These are phyloP conservation scores for Poronia punctata DNA, from an alignment of 495 filamentous ascomycete species.

Conservation along the genomic window DNA sequence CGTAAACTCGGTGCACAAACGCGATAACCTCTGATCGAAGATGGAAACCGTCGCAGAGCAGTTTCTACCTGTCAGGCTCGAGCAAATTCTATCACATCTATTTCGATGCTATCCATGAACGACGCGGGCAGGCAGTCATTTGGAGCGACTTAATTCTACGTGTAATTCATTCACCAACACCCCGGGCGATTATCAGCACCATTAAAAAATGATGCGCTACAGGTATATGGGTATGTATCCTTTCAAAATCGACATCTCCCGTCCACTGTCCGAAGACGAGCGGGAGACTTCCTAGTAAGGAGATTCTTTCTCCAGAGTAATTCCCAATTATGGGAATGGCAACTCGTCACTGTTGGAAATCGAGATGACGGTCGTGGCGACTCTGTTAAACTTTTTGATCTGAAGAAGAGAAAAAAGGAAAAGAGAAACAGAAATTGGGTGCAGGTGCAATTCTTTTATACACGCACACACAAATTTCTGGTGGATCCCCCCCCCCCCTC, in stretches of 20 bases:
- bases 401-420: conserved; percentile 33
- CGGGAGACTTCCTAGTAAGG: conserved; percentile 49
- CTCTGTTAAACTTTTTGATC: conserved; percentile 50
- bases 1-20: no score
- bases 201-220: background rate
- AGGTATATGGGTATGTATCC: conserved; percentile 18
- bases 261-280: conserved; percentile 31
- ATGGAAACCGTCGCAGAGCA: no score
- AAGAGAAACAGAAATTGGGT: conserved; percentile 8
- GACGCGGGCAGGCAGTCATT: no score
- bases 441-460: conserved; percentile 1
- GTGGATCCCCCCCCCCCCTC: no score
- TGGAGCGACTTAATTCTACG: no score
- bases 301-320: conserved; percentile 42
- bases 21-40: no score
- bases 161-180: no score
- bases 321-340: conserved; percentile 38
- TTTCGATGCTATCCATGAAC: no score
- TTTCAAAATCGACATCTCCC: conserved; percentile 43
- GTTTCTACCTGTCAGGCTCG: no score
- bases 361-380: conserved; percentile 46
- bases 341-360: conserved; percentile 42
- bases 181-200: no score
- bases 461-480: no score
- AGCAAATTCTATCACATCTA: no score